A percentile compares a stretch with the other conserved stretches of the same genome.
These are phyloP conservation scores for Singerocomus rubriflavus DNA, from an alignment of 1,284 basidiomycete genomes.

Conservation along the genomic window DNA sequence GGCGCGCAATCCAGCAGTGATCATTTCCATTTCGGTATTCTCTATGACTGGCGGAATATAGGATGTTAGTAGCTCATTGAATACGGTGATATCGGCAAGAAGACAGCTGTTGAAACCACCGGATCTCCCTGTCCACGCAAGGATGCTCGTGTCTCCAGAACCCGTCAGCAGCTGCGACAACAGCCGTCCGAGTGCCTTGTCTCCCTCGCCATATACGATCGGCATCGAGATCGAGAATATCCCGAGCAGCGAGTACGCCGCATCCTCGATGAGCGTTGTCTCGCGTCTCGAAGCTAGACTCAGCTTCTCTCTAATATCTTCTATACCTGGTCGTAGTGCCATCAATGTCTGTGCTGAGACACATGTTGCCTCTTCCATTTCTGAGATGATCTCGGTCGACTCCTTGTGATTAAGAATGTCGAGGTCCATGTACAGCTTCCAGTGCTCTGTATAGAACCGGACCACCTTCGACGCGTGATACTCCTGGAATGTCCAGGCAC, in stretches of 20 bases:
- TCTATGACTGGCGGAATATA: not conserved
- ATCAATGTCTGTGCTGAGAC: not conserved
- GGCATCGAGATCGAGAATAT: not conserved
- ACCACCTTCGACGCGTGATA: not conserved
- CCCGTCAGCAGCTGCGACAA: not conserved
- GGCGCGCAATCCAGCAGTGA: not conserved
- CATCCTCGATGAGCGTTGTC: not conserved
- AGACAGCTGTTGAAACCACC: conserved; percentile 2
- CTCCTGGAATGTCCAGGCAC: conserved; percentile 8
- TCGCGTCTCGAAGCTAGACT: not conserved
- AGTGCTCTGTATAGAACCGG: conserved; percentile 1
- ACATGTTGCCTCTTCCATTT: conserved; percentile 1
- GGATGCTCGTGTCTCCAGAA: not conserved
- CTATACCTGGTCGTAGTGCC: not conserved
- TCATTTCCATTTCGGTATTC: not conserved
- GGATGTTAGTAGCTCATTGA: not conserved
- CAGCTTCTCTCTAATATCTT: not conserved
- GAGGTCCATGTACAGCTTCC: conserved; percentile 2
- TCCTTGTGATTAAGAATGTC: conserved; percentile 1
- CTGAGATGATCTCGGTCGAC: not conserved
- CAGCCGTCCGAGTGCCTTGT: not conserved
- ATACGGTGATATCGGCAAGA: not conserved
- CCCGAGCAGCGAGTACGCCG: not conserved
- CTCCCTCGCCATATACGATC: not conserved
- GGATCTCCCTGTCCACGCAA: not conserved